These are phyloP conservation scores for Didymella lethalis DNA, from an alignment of 2,329 filamentous ascomycete species.

Conservation along the genomic window DNA sequence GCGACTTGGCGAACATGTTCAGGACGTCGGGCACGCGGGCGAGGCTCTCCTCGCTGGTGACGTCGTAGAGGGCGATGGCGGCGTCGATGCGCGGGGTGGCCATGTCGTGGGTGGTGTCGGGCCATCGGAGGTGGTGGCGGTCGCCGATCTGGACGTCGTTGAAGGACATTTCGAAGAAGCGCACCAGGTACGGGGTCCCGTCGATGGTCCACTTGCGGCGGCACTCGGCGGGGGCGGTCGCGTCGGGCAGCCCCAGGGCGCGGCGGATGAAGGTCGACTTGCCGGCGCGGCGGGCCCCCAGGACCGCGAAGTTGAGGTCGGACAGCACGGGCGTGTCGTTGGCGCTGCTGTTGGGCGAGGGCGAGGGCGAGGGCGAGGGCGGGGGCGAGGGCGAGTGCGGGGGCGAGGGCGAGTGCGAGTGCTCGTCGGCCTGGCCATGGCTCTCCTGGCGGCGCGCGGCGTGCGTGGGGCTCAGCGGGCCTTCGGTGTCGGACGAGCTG, in stretches of 20 bases:
- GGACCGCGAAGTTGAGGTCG: slow-evolving; percentile 66
- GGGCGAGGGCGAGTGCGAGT: not conserved
- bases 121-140: slow-evolving; percentile 64
- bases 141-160: slow-evolving; percentile 62
- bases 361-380: not conserved
- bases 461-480: slow-evolving; percentile 49
- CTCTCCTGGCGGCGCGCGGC: slow-evolving; percentile 34
- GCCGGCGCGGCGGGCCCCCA: slow-evolving; percentile 63
- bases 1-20: slow-evolving; percentile 74
- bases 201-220: slow-evolving; percentile 65
- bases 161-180: slow-evolving; percentile 64
- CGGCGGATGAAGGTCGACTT: slow-evolving; percentile 68
- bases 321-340: slow-evolving; percentile 51
- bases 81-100: slow-evolving; percentile 81
- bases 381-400: not conserved
- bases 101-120: slow-evolving; percentile 66
- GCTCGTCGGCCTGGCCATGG: not conserved
- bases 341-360: slow-evolving; percentile 27
- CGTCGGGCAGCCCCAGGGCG: slow-evolving; percentile 62
- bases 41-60: slow-evolving; percentile 78
- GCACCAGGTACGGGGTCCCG: slow-evolving; percentile 63
- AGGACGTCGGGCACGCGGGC: slow-evolving; percentile 76
- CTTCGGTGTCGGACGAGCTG: slow-evolving; percentile 49
- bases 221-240: slow-evolving; percentile 53
- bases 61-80: slow-evolving; percentile 86